Evolutionary conservation across 441 rosid genomes (phyloP), one percentile per base, ranked within the genome.

Genomic region (Omphalea diandra): DNA sequence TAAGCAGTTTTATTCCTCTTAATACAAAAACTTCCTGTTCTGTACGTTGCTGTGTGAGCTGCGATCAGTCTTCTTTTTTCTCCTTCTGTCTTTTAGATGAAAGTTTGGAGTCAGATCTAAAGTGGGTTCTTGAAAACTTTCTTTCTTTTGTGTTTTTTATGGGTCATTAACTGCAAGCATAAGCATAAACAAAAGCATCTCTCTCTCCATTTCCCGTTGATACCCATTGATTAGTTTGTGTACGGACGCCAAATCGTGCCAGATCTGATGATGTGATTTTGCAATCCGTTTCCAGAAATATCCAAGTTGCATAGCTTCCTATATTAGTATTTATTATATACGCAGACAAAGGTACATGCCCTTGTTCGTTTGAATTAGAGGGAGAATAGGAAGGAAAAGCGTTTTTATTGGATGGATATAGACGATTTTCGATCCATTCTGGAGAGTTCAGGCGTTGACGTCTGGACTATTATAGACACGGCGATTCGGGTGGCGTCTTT

Each of bases 381-480:
- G 63, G 14, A 46, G 65, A 36, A 32, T 27, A 22, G 17, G 38
- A 67, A 50, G 8, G 57, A 47, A 59, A 54, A 18, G 58, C 24
- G 5, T n/a, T 40, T 8, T 40, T 67, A 40, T 53, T 46, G 8
- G 14, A 93, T 93, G 98, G 96, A 93, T 88, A 78, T 88, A 68
- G 98, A 87, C 27, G 94, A 91, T 77, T 88, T 93, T 63, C 85
- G 98, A 73, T 79, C 90, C 49, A 69, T 93, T 63, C 78, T 90
- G 55, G 90, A 89, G n/a, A 83, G 84, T 65, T 85, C 90, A 1
- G 93, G 90, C 18, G 96, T 91, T 53, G 98, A 93, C 65, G 88
- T 93, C 9, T 93, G 97, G 97, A 84, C 86, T 32, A 88, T 93
- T 36, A 88, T 93, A 61, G 96, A 93, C 60, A 83, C 97, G 1